Base-by-base conservation (phyloP, 129 eudicot genomes). In the Centaurea solstitialis region DNA sequence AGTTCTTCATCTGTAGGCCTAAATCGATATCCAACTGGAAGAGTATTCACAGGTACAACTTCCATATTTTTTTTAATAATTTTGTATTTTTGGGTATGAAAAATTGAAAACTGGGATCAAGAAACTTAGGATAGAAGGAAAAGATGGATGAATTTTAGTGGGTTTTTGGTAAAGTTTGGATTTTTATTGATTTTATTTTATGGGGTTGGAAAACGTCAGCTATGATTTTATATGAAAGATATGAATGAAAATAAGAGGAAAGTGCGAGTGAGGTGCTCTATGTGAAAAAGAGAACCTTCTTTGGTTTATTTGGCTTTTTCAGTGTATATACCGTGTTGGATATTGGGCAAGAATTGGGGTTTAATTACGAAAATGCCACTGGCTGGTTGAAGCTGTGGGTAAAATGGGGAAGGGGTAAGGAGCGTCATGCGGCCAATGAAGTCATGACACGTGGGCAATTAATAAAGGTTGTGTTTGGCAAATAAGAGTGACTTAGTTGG, bases 1-100 rank as follows among this genome's bases (percentile, higher is more conserved):
- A 94, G 88, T 75, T 94, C 98, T 80, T 88, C 96, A 26, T 94
- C 98, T 3, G 98, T 94, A 2, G 98, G 98, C 38, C 93, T 86
- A 70, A 94, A 94, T 20, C 98, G 81, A 50, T 86, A 94, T 13
- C 98, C 98, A 18, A 94, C 96, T 38, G 98, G 97, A 23, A 92
- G 86, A 66, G 87, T 69, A 28, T 84, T 84, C 40, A 71, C 72
- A 17, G 96, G 88, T 26, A 79, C 21, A 13, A 43, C 9, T 57
- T 57, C 65, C 65, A 57, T 57, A 17, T 50, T 13, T 12, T 13
- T 47, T 22, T 3, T n/a, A 10, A 7, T 20, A n/a, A n/a, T n/a
- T n/a, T n/a, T n/a, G n/a, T n/a, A n/a, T n/a, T n/a, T 33, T 33
- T 33, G 30, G 30, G 10, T 28, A 15, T 45, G 39, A 8, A n/a